Base-by-base conservation (phyloP, 164 flowering plant species). In the Macadamia tetraphylla region DNA sequence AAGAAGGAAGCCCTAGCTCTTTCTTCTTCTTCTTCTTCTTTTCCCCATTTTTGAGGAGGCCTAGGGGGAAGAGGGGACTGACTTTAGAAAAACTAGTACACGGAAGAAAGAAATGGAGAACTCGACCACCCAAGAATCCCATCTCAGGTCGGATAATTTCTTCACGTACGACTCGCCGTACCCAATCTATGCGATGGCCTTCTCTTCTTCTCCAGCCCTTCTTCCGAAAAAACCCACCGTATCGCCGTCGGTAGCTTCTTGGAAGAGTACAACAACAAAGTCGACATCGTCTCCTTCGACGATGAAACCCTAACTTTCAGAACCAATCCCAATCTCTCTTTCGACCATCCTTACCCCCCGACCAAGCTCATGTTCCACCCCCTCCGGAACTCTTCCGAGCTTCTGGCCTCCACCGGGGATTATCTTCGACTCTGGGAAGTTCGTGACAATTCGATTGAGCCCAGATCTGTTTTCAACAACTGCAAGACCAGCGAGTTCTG, bases 311-410 rank as follows among this genome's bases (percentile, higher is more conserved):
- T 78, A 3, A 56, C 87, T 66, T 42, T 88, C 70, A 80, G 57
- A 12, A 51, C 84, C 40, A 71, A 77, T 71, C 88, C 87, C 4
- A 6, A 70, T n/a, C 86, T 83, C 70, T 85, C 87, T 75, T 80
- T 86, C 65, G 81, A 85, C 40, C 93, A 88, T 71, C 86, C 90
- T 13, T 85, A 83, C 74, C 90, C 90, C 0, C 89, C 90, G 56
- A 88, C 93, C 58, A 88, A 87, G 69, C 84, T 87, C 70, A 81
- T 85, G 82, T 87, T 87, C 71, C 76, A 74, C 40, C 88, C 84
- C 31, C 51, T 29, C n/a, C 67, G 44, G 29, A 70, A 64, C 31
- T 71, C 65, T 6, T 69, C 65, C 74, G 73, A 66, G 62, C 70
- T 82, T 51, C 78, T 85, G 15, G 87, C 88, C 8, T 81, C 90